Conservation (phyloP, 768 basidiomycete genomes). For the Lactarius trivialis region DNA sequence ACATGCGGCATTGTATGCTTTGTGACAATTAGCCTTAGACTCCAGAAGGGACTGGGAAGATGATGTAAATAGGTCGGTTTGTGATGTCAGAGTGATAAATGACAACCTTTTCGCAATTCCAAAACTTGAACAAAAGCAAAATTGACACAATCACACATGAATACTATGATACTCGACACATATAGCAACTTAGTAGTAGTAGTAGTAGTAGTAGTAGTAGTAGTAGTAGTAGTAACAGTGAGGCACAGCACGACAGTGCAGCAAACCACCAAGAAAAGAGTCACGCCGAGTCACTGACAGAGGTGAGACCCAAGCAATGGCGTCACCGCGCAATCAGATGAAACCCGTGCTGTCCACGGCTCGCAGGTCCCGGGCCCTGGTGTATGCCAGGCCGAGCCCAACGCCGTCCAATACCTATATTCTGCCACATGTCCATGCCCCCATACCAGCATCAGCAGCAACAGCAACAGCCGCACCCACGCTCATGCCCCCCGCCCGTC, state of each 20-base stretch:
- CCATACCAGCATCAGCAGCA: too few species aligned
- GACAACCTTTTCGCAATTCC: background rate
- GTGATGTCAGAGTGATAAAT: background rate
- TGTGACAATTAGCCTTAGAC: background rate
- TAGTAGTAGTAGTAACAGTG: background rate
- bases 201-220: too few species aligned
- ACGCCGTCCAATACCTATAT: constrained; percentile 34
- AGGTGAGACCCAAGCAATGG: background rate
- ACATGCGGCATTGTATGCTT: background rate
- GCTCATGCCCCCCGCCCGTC: constrained; percentile 34
- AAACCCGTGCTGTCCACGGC: constrained; percentile 74
- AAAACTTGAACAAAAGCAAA: background rate
- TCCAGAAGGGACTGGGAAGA: background rate
- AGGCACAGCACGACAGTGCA: background rate
- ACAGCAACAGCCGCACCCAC: too few species aligned
- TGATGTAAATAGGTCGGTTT: background rate
- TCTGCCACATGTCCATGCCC: constrained; percentile 35
- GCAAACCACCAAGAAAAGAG: background rate
- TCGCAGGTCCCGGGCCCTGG: constrained; percentile 43
- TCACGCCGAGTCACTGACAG: too few species aligned
- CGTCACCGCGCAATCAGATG: constrained; percentile 72
- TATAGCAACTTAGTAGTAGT: background rate
- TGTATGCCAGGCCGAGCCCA: constrained; percentile 50
- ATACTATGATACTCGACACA: background rate
- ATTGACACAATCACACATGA: background rate